Conservation (phyloP, 1,284 basidiomycete species). For the Cryptococcus depauperatus region DNA sequence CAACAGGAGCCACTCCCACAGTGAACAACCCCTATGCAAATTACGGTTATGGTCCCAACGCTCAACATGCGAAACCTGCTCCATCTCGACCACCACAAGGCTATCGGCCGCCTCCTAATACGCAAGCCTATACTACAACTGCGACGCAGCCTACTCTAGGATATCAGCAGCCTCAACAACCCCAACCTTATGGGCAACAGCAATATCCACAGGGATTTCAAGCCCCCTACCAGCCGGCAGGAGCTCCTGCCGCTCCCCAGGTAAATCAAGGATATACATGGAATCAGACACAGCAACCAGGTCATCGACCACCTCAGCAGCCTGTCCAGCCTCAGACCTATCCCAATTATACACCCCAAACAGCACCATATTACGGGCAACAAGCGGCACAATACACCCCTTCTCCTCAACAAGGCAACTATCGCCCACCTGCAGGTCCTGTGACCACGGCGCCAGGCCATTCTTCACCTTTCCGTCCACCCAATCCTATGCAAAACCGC, state of each 20-base stretch:
- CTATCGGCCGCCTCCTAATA: conserved; percentile 9
- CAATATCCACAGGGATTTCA: conserved; percentile 3
- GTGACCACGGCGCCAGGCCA: neutral
- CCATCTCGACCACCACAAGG: conserved; percentile 13
- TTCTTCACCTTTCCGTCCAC: neutral
- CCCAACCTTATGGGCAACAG: conserved; percentile 3
- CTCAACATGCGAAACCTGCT: conserved; percentile 19
- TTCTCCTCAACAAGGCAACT: conserved; percentile 5
- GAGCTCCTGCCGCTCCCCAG: neutral
- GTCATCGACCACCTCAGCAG: neutral
- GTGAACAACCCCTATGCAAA: conserved; percentile 37
- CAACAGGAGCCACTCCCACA: conserved; percentile 11
- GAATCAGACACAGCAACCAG: conserved; percentile 5
- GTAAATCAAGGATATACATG: conserved; percentile 4
- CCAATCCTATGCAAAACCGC: conserved; percentile 5
- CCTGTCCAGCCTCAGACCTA: conserved; percentile 4
- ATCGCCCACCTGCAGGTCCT: neutral
- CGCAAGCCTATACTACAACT: conserved; percentile 11
- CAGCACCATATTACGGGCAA: neutral
- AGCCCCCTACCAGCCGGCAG: neutral
- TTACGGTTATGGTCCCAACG: conserved; percentile 42
- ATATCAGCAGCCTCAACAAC: neutral
- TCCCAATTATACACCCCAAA: conserved; percentile 5
- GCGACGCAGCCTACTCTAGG: conserved; percentile 10
- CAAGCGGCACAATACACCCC: conserved; percentile 4